These are phyloP conservation scores for Luzula sylvatica DNA, from an alignment of 176 grass and related monocot species.

Conservation along the genomic window DNA sequence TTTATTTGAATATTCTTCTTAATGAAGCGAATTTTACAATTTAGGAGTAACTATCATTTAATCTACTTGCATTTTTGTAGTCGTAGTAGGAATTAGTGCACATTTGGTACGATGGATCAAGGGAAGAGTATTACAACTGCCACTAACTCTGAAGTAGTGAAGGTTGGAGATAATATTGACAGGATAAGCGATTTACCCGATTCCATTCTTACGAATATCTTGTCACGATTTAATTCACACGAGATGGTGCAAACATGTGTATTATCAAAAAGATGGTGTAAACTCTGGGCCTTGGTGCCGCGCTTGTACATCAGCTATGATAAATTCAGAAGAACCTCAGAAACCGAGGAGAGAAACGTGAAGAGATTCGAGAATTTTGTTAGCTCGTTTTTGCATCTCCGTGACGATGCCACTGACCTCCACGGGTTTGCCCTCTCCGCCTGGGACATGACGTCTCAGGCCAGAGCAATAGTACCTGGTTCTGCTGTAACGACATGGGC, in stretches of 20 bases:
- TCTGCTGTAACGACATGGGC: background rate
- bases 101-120: too few species aligned
- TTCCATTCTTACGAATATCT: background rate
- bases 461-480: too few species aligned
- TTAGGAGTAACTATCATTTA: too few species aligned
- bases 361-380: background rate
- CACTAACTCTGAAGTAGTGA: too few species aligned
- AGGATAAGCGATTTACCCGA: background rate
- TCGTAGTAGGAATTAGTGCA: too few species aligned
- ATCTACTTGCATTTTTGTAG: too few species aligned
- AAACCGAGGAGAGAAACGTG: background rate
- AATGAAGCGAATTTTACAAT: too few species aligned
- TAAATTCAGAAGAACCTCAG: background rate
- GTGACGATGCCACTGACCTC: background rate
- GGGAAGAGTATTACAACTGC: too few species aligned
- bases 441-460: background rate
- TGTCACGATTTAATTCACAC: background rate
- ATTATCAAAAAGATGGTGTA: background rate
- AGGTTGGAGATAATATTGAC: background rate
- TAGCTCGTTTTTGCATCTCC: background rate
- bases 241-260: background rate
- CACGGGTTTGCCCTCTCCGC: background rate
- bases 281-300: conserved; percentile 1
- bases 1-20: too few species aligned
- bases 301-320: background rate